Percentiles rank a stretch among this genome's conserved stretches.
These are phyloP conservation scores for Mortierella sp. DNA, from an alignment of 371 early-diverging fungal genomes.

Conservation along the genomic window DNA sequence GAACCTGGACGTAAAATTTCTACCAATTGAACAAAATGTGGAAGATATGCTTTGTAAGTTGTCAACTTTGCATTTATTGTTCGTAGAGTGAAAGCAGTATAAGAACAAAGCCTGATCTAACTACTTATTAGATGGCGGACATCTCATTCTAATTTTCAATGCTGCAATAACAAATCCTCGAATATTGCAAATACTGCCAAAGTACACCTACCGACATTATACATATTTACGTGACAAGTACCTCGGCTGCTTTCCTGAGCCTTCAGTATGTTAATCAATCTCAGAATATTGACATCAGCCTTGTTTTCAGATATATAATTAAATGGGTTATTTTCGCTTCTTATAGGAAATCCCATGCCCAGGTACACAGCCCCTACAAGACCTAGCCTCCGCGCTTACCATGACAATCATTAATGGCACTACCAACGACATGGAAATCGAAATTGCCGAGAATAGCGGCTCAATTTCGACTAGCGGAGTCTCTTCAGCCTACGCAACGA, in stretches of 20 bases:
- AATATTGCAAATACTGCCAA: slow-evolving; percentile 70
- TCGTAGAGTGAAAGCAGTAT: background rate
- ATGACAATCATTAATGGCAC: slow-evolving; percentile 37
- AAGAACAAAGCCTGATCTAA: background rate
- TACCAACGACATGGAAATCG: slow-evolving; percentile 11
- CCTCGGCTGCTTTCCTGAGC: slow-evolving; percentile 73
- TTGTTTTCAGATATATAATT: background rate
- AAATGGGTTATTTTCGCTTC: background rate
- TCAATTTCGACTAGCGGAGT: background rate
- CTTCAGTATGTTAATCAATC: slow-evolving; percentile 53
- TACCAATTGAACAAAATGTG: slow-evolving; percentile 76
- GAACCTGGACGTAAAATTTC: slow-evolving; percentile 71
- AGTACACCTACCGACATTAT: slow-evolving; percentile 78
- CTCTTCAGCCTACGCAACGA: slow-evolving; percentile 43
- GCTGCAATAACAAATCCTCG: slow-evolving; percentile 64
- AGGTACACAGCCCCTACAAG: slow-evolving; percentile 51
- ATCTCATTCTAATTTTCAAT: slow-evolving; percentile 80
- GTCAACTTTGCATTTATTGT: background rate
- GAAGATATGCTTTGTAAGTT: slow-evolving; percentile 72
- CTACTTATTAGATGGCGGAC: slow-evolving; percentile 67
- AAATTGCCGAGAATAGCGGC: background rate
- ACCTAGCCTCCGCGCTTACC: slow-evolving; percentile 44
- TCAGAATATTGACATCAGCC: background rate
- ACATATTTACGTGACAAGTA: slow-evolving; percentile 80
- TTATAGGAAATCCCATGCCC: slow-evolving; percentile 51